Evolutionary conservation across 371 early-diverging fungal species (phyloP).

Genomic region (Zychaea mexicana): DNA sequence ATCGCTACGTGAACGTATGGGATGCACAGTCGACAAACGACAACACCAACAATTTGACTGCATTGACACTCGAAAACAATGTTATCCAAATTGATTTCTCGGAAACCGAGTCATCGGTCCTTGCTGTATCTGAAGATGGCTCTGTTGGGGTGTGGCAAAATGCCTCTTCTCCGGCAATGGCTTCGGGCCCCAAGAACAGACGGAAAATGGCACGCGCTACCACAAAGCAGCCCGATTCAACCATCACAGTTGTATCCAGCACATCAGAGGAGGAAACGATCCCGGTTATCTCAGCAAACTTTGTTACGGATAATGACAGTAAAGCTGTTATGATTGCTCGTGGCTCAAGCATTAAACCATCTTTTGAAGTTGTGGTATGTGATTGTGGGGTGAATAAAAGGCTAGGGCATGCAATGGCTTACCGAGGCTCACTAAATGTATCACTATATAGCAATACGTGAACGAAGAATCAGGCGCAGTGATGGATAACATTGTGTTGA

Average conservation of each 20-base stretch:
- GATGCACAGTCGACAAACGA: conserved; percentile 57
- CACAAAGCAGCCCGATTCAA: conserved; percentile 62
- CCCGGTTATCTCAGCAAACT: conserved; percentile 68
- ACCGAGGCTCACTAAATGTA: not conserved
- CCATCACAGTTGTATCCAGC: conserved; percentile 53
- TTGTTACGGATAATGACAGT: conserved; percentile 49
- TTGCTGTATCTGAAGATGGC: conserved; percentile 78
- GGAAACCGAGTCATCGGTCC: conserved; percentile 49
- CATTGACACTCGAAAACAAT: conserved; percentile 68
- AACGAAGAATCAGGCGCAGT: conserved; percentile 13
- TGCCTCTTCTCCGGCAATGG: conserved; percentile 31
- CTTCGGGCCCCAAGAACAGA: conserved; percentile 19
- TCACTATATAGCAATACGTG: conserved; percentile 13
- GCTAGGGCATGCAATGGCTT: not conserved
- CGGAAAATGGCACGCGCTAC: conserved; percentile 64
- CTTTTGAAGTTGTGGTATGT: conserved; percentile 71
- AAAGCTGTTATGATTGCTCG: conserved; percentile 67
- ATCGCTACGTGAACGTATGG: conserved; percentile 82
- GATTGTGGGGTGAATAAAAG: too few relatives aligned
- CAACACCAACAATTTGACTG: conserved; percentile 55
- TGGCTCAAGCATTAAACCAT: conserved; percentile 71
- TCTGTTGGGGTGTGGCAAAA: conserved; percentile 73
- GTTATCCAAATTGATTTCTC: conserved; percentile 57
- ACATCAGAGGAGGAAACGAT: conserved; percentile 40
- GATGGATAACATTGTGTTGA: conserved; percentile 13